Base-by-base conservation (phyloP, 1,284 basidiomycete genomes). In the Singerocomus inundabilis region DNA sequence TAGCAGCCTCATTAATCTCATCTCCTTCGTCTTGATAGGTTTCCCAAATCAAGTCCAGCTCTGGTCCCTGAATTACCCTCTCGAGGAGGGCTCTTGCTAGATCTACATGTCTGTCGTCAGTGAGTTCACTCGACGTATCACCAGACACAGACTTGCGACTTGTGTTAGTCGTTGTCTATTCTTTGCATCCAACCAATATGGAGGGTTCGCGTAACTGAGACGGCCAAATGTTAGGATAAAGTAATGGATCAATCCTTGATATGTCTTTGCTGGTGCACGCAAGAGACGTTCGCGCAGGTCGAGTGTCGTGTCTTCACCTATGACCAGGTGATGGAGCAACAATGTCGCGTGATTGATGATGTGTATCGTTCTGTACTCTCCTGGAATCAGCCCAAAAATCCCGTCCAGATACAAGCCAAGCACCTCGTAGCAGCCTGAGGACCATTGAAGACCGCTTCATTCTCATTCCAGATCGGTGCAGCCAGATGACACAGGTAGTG, bases 201-300 rank as follows among this genome's bases (percentile, higher is more conserved):
- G 87, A 4, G 80, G 71, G 43, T 82, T 81, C 3, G 84, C 83
- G 57, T 83, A 93, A 47, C 83, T 82, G 48, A 93, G 72, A 49
- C 85, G 73, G 26, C 91, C 88, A 46, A 94, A 78, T 5, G 83
- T 80, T 9, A 90, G 81, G 31, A 85, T 80, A 60, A 91, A 91
- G 58, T 84, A 75, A 59, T 93, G 84, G n/a, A 75, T 75, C n/a
- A 89, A 66, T 18, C 84, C 84, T 55, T 80, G 83, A 66, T 86
- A 88, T 39, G 71, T 69, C 28, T 77, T 74, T 42, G 71, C 67
- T 7, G 74, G 72, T 8, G 79, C 75, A 31, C 73, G 68, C 46
- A 79, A 74, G 28, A 89, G 72, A 61, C 79, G 79, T 31, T 77
- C 71, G 21, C 78, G 75, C 40, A 88, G 66, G 59, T 79, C 76